Evolutionary conservation across 176 grass and related monocot species (phyloP).

Genomic region (Saccharum officinarum): DNA sequence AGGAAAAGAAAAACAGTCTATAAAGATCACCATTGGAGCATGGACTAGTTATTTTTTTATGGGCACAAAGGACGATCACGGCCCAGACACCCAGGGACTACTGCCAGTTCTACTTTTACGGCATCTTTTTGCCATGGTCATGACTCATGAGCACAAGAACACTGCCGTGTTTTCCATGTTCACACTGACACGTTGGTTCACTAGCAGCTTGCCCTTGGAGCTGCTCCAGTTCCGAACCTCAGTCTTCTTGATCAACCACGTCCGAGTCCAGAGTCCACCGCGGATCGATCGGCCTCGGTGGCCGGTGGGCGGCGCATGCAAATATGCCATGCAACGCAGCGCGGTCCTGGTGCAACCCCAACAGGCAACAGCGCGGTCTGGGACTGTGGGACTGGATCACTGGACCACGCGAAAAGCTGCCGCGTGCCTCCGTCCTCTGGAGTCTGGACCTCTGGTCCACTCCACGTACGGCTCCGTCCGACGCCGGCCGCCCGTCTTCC

Average conservation of each 20-base stretch:
- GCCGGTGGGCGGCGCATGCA: too few relatives aligned
- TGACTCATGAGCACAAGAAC: background rate
- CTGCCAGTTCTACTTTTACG: too few relatives aligned
- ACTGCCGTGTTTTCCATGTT: background rate
- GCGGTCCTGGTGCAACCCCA: too few relatives aligned
- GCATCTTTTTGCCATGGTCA: background rate
- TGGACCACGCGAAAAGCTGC: background rate
- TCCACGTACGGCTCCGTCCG: background rate
- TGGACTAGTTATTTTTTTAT: too few relatives aligned
- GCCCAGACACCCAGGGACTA: too few relatives aligned
- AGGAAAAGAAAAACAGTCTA: too few relatives aligned
- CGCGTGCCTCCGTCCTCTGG: constrained; percentile 13
- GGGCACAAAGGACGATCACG: too few relatives aligned
- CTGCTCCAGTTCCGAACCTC: background rate
- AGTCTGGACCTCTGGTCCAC: constrained; percentile 17
- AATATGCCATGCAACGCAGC: too few relatives aligned
- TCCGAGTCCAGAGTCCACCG: background rate
- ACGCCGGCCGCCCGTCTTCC: too few relatives aligned
- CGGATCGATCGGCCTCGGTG: background rate
- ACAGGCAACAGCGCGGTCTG: background rate
- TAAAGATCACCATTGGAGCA: too few relatives aligned
- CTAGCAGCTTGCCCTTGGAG: background rate
- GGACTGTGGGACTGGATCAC: background rate
- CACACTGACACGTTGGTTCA: background rate
- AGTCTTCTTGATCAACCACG: background rate